These are phyloP conservation scores for Phytophthora fragariaefolia DNA, from an alignment of 352 stramenopile species.

Conservation along the genomic window DNA sequence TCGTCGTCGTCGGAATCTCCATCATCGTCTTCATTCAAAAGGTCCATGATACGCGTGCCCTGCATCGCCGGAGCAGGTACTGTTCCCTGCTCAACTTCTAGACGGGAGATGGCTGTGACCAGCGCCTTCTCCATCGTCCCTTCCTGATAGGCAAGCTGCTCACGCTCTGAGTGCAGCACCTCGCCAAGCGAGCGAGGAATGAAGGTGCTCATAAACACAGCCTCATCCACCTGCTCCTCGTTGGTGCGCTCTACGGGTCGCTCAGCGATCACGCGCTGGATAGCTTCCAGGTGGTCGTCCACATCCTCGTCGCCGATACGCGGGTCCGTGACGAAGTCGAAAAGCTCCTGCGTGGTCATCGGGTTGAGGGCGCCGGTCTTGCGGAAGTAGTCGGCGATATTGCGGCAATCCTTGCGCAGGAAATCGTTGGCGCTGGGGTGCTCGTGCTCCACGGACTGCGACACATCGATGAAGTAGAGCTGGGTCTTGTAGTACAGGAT, in stretches of 20 bases:
- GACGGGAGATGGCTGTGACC: slow-evolving; percentile 75
- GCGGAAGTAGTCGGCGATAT: slow-evolving; percentile 98
- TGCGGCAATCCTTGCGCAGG: slow-evolving; percentile 97
- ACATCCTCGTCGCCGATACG: slow-evolving; percentile 77
- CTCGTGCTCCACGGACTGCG: slow-evolving; percentile 98
- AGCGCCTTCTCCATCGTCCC: slow-evolving; percentile 88
- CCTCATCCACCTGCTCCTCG: slow-evolving; percentile 92
- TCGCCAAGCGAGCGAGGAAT: slow-evolving; percentile 96
- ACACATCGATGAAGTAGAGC: slow-evolving; percentile 99
- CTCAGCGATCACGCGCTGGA: slow-evolving; percentile 90
- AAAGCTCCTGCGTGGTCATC: slow-evolving; percentile 96
- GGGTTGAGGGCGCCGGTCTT: slow-evolving; percentile 91
- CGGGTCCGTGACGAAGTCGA: slow-evolving; percentile 95
- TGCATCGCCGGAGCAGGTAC: slow-evolving; percentile 28
- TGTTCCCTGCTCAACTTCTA: slow-evolving; percentile 56
- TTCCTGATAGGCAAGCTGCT: slow-evolving; percentile 87
- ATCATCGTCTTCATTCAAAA: slow-evolving; percentile 67
- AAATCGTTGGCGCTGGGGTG: slow-evolving; percentile 98
- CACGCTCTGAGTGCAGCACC: slow-evolving; percentile 88
- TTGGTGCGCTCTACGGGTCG: slow-evolving; percentile 65
- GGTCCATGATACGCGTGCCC: slow-evolving; percentile 73
- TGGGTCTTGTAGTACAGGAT: slow-evolving; percentile 97
- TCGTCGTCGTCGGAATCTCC: slow-evolving; percentile 65
- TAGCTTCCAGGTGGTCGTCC: slow-evolving; percentile 86
- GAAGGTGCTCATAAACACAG: slow-evolving; percentile 94